Base-by-base conservation (phyloP, 768 basidiomycete species). In the Phanerodontia chrysosporium region DNA sequence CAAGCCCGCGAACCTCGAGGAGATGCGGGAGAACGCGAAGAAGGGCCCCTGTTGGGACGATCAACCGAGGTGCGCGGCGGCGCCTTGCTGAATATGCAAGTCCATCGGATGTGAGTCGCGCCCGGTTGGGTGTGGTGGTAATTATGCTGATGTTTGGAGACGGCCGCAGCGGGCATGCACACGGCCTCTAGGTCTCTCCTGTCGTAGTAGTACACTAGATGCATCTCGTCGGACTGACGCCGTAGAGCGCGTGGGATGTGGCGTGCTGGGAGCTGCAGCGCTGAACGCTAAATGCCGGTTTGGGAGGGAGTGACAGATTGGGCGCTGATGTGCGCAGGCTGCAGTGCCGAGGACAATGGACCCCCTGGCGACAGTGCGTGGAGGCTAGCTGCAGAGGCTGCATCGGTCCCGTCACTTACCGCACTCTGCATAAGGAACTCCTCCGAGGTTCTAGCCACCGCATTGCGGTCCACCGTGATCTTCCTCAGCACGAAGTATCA, bases 41-140 rank as follows among this genome's bases (percentile, higher is more conserved):
- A 83, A 82, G 70, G 21, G 78, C 80, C 1, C 86, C 85, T 87
- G 86, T 70, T n/a, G 82, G 82, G 24, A 72, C 79, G 52, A 68
- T 77, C 55, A 86, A 85, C 61, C 83, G 81, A 71, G 83, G 86
- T 81, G 52, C 13, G 52, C 16, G 21, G 30, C 18, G 10, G 74
- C 25, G 55, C 36, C 36, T 54, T 30, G 27, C 58, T 44, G 36
- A n/a, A 55, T 27, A n/a, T n/a, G 86, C 70, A 86, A 82, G 68
- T 88, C 87, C 70, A 69, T 74, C 62, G 85, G 81, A 69, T 75
- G 86, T 87, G 61, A 60, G 75, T 75, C 48, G 59, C 63, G 30
- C 46, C 35, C 35, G 32, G 32, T 35, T 13, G 63, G 56, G 55
- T 62, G 51, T 63, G 60, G 53, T 53, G 52, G 22, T 44, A 12